phyloP scores from a whole-genome alignment of 139 green algal species.

The Tetraselmis chui region DNA sequence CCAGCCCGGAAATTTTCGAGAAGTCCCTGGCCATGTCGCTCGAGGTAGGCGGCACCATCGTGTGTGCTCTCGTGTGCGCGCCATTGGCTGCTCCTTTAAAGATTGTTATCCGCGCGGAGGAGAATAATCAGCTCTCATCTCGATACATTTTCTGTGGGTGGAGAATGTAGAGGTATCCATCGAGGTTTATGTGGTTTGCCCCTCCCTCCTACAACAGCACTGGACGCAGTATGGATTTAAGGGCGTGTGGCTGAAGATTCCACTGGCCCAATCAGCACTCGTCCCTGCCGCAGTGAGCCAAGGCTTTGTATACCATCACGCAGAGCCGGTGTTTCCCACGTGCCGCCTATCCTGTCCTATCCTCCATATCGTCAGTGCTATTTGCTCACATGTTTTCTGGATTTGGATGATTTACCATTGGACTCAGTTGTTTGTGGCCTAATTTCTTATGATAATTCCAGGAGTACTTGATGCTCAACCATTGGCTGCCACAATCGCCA shows the following conservation, averaged over 20 bases:
- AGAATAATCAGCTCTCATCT: slow-evolving; percentile 2
- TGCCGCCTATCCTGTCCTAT: no score
- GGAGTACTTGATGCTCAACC: slow-evolving; percentile 68
- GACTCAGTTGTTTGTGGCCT: background rate
- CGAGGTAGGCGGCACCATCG: slow-evolving; percentile 5
- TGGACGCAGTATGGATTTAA: no score
- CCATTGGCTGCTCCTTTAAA: background rate
- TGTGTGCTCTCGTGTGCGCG: background rate
- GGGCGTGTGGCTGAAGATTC: slow-evolving; percentile 71
- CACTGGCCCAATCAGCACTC: slow-evolving; percentile 17
- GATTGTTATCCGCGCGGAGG: background rate
- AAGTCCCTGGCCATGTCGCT: slow-evolving; percentile 29
- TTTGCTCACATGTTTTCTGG: background rate
- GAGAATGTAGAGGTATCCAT: background rate
- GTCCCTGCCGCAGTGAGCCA: slow-evolving; percentile 27
- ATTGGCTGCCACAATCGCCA: slow-evolving; percentile 51
- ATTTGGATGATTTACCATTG: background rate
- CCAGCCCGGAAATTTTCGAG: slow-evolving; percentile 31
- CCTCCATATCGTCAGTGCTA: no score
- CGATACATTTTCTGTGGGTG: background rate
- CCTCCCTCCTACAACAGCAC: no score
- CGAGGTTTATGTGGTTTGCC: background rate
- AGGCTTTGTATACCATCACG: slow-evolving; percentile 72
- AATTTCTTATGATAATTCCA: background rate
- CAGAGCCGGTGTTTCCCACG: slow-evolving; percentile 38